Evolutionary conservation across 352 stramenopile genomes (phyloP).

Genomic region (Phytopythium sindhum): DNA sequence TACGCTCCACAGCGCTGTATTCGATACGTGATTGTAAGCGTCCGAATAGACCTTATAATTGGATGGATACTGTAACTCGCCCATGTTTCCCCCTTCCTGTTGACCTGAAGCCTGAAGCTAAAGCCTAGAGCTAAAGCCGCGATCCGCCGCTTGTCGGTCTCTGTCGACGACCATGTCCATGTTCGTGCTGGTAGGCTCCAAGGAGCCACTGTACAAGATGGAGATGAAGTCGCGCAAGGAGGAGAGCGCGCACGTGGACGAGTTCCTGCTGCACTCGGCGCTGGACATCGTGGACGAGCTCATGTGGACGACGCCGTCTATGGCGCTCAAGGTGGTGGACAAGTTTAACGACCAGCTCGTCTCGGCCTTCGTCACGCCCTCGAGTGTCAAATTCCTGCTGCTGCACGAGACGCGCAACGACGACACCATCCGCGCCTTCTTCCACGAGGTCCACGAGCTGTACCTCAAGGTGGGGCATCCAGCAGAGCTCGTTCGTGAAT

Average conservation of each 20-base stretch:
- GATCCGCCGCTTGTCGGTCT: too few relatives aligned
- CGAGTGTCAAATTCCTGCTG: conserved; percentile 95
- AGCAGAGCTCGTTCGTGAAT: too few relatives aligned
- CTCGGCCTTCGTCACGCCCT: conserved; percentile 94
- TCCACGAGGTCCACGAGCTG: conserved; percentile 96
- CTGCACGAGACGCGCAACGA: conserved; percentile 94
- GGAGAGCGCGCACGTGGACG: conserved; percentile 91
- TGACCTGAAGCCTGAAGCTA: too few relatives aligned
- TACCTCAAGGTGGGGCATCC: conserved; percentile 97
- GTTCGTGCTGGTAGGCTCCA: conserved; percentile 84
- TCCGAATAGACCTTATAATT: background rate
- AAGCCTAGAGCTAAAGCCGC: too few relatives aligned
- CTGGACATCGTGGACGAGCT: conserved; percentile 96
- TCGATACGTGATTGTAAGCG: background rate
- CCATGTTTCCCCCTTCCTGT: too few relatives aligned
- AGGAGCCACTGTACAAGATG: conserved; percentile 86
- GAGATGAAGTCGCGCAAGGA: conserved; percentile 79
- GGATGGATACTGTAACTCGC: too few relatives aligned
- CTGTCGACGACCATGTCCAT: conserved; percentile 51
- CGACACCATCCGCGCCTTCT: conserved; percentile 95
- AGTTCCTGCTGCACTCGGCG: conserved; percentile 98
- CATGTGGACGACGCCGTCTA: conserved; percentile 92
- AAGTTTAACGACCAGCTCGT: conserved; percentile 98
- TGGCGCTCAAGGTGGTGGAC: conserved; percentile 91
- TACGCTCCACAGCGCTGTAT: background rate